Base-by-base conservation (phyloP, 2,329 filamentous ascomycete species). In the Fusarium neocosmosporiellum region DNA sequence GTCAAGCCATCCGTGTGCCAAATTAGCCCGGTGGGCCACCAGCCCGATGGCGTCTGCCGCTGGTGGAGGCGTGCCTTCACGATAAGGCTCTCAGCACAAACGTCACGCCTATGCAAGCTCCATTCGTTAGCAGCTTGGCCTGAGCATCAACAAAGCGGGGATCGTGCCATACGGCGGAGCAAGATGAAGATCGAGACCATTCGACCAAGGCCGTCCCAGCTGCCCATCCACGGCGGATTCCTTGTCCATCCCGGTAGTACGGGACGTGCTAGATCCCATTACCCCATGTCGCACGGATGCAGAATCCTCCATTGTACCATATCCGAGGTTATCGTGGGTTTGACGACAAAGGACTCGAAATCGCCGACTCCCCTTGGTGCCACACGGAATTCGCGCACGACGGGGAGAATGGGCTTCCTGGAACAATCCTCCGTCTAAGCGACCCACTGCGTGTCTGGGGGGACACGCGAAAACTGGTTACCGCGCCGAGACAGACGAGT, bases 1-100 rank as follows among this genome's bases (percentile, higher is more conserved):
- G 63, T n/a, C 66, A 77, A 77, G 75, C 75, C 75, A 77, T 74
- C 75, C 75, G 74, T 74, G 70, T 77, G 75, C 75, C 72, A 77
- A 75, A 70, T 69, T 71, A 70, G 66, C 63, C 58, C 48, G 60
- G 67, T 74, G 59, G 67, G 48, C 63, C 67, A 43, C 60, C 64
- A 71, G 53, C 37, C 59, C 60, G 50, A 73, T 71, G 73, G 75
- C 53, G 73, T 70, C 71, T 71, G 41, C 65, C 62, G 62, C 60
- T 55, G 48, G 69, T 71, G 71, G 71, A 65, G 57, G 41, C 48
- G 58, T 72, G 46, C 69, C 66, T 46, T 65, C 58, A 54, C 62
- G 75, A 77, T 75, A 77, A 75, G 72, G 73, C 75, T 73, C 70
- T 65, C 46, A 71, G 63, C 66, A 65, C 65, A 77, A 74, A 75